phyloP scores from a whole-genome alignment of 352 stramenopile genomes.

The Pythium angustatum region DNA sequence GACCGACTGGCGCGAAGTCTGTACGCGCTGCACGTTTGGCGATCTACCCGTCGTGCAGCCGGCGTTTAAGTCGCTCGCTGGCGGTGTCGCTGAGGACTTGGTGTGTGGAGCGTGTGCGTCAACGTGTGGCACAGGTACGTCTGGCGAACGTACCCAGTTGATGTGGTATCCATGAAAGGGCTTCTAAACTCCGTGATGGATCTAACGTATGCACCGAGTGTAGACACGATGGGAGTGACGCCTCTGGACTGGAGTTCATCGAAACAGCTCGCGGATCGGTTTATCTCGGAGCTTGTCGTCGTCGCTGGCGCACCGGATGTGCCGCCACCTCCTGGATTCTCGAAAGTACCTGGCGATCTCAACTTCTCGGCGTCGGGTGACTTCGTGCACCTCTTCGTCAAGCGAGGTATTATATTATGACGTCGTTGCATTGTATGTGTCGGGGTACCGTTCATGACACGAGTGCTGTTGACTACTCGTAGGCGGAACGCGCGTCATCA shows the following conservation, averaged over 20 bases:
- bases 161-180: too few species aligned
- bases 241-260: conserved; percentile 49
- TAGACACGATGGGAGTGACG: conserved; percentile 44
- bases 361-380: conserved; percentile 64
- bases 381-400: conserved; percentile 74
- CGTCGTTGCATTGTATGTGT: too few species aligned
- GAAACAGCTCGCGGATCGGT: conserved; percentile 34
- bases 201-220: neutral
- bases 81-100: conserved; percentile 21
- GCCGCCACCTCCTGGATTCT: conserved; percentile 48
- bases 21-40: conserved; percentile 62
- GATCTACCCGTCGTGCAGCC: conserved; percentile 47
- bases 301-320: conserved; percentile 61
- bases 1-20: conserved; percentile 62
- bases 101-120: conserved; percentile 65
- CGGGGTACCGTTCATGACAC: too few species aligned
- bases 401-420: conserved; percentile 57
- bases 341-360: conserved; percentile 53
- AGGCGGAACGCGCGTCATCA: conserved; percentile 6
- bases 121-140: conserved; percentile 65
- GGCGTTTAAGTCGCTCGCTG: conserved; percentile 38
- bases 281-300: conserved; percentile 67
- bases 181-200: neutral
- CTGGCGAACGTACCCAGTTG: too few species aligned
- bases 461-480: neutral